A percentile compares a stretch with the other conserved stretches of the same genome.
Evolutionary conservation across 805 yeast genomes (phyloP).

Genomic region (Blastobotrys terrestris): DNA sequence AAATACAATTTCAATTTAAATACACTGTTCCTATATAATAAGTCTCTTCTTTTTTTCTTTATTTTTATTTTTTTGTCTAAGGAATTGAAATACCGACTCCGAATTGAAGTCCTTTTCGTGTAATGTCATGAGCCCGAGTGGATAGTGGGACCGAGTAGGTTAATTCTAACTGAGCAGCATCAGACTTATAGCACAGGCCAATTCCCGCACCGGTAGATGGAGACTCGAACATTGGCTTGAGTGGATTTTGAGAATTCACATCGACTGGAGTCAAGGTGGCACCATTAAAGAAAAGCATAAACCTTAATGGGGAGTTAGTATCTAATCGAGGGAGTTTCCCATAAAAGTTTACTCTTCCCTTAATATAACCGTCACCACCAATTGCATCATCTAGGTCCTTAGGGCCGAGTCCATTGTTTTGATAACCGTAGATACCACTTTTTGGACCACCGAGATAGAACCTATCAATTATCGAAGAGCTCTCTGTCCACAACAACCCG

Average conservation of each 20-base stretch:
- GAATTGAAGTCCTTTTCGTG: conserved; percentile 53
- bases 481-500: conserved; percentile 13
- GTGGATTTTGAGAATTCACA: conserved; percentile 23
- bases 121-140: conserved; percentile 29
- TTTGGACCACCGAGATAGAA: conserved; percentile 66
- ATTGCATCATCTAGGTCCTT: conserved; percentile 45
- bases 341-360: conserved; percentile 50
- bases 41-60: too few relatives aligned
- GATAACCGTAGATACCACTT: conserved; percentile 48
- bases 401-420: conserved; percentile 59
- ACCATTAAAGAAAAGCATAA: conserved; percentile 57
- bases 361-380: conserved; percentile 62
- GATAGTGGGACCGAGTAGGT: conserved; percentile 52
- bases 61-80: not conserved
- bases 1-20: not conserved
- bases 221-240: conserved; percentile 20
- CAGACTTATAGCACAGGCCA: conserved; percentile 53
- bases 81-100: conserved; percentile 46
- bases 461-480: conserved; percentile 61
- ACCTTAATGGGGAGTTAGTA: conserved; percentile 45
- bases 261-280: conserved; percentile 43
- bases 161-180: conserved; percentile 56
- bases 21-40: not conserved
- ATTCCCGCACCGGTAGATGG: conserved; percentile 48
- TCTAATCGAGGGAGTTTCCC: conserved; percentile 48